Base-by-base conservation (phyloP, 73 alveolate genomes). In the Tetrahymena elliotti region DNA sequence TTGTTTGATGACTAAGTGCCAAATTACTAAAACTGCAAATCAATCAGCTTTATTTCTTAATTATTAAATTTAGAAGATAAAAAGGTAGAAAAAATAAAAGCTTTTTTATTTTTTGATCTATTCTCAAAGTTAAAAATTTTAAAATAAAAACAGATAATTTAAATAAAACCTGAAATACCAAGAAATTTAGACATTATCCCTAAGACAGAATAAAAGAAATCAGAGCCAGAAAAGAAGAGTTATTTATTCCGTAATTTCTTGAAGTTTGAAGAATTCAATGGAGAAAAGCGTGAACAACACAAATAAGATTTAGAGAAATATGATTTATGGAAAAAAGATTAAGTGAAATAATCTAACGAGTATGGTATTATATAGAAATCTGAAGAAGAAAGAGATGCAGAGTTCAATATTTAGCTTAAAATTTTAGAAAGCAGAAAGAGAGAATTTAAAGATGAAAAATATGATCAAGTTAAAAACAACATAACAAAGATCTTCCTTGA, bases 201-300 rank as follows among this genome's bases (percentile, higher is more conserved):
- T 47, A 95, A 97, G 94, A 97, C 99, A 7, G 96, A 96, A 13
- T 84, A 94, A 94, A 94, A 94, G 34, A 94, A 92, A 33, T 84
- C 93, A 38, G 83, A 68, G 6, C 82, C 96, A 24, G 93, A 84
- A 18, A 82, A 94, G 83, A 94, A 54, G 84, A 93, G 94, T 35
- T 96, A 84, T 92, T 37, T 95, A 33, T 94, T 54, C 92, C 94
- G 95, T 33, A 96, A 96, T 34, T 94, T 96, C 35, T 92, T 96
- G 20, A 95, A 96, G 39, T 96, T 93, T 52, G 38, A 52, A 33
- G 93, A 88, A 24, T 96, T 96, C 92, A 93, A 95, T 88, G 88
- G 93, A 53, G 95, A 94, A 35, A 92, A 94, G 35, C 93, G 94
- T 16, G 96, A 88, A n/a, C 35, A 84, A 34, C 96, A 94, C 84